These are phyloP conservation scores for Pistacia vera DNA, from an alignment of 345 rosid genomes.

Conservation along the genomic window DNA sequence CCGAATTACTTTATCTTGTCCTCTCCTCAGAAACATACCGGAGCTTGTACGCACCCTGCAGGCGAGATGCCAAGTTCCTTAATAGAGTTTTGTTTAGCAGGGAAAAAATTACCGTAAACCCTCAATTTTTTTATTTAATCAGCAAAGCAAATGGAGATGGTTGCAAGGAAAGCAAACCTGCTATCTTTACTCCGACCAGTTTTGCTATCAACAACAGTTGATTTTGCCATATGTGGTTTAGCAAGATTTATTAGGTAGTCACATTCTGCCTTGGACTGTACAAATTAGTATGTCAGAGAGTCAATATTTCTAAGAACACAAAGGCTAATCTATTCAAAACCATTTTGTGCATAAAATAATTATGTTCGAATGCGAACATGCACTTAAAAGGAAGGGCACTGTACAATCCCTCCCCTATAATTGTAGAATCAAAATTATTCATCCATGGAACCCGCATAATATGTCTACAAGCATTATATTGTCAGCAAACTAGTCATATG, in stretches of 20 bases:
- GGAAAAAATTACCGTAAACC: not conserved
- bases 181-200: constrained; percentile 90
- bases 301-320: not conserved
- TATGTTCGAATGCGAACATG: not conserved
- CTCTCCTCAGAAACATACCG: constrained; percentile 85
- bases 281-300: constrained; percentile 7
- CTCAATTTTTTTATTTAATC: not conserved
- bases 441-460: not conserved
- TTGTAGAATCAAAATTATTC: no score
- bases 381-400: not conserved
- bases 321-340: not conserved
- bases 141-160: not conserved
- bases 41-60: constrained; percentile 93
- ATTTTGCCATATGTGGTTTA: constrained; percentile 80
- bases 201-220: constrained; percentile 83
- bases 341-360: not conserved
- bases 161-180: constrained; percentile 48
- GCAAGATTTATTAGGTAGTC: constrained; percentile 84
- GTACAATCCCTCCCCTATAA: no score
- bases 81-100: not conserved
- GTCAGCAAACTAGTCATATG: not conserved
- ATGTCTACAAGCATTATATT: not conserved
- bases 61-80: constrained; percentile 14
- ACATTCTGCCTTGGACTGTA: constrained; percentile 87
- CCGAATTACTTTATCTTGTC: constrained; percentile 60